phyloP scores from a whole-genome alignment of 768 basidiomycete genomes.

The Omphalotus guepiniiformis region DNA sequence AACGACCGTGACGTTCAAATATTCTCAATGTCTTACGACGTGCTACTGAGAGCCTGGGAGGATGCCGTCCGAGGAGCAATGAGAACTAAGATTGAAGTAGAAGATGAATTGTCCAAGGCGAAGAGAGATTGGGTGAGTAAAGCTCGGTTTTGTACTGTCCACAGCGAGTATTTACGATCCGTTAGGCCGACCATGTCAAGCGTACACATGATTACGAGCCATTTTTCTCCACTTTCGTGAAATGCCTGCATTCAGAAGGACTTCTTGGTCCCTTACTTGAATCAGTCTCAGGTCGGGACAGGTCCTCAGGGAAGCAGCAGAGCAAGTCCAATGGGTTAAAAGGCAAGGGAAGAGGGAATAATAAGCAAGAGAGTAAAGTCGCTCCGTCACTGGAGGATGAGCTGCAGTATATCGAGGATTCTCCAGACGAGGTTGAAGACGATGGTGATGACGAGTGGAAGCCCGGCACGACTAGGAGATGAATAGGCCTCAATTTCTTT shows the following conservation, averaged over 20 bases:
- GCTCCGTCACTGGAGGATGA: background rate
- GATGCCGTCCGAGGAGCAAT: slow-evolving; percentile 37
- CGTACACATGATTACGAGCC: slow-evolving; percentile 63
- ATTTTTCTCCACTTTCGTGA: slow-evolving; percentile 46
- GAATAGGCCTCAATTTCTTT: too few relatives aligned
- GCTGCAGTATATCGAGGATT: background rate
- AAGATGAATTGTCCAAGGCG: slow-evolving; percentile 48
- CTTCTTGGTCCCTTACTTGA: slow-evolving; percentile 40
- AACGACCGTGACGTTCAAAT: slow-evolving; percentile 41
- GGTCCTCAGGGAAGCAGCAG: background rate
- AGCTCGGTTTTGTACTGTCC: background rate
- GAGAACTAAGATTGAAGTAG: slow-evolving; percentile 34
- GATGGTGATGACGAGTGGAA: background rate
- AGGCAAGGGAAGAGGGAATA: background rate
- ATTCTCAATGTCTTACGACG: slow-evolving; percentile 35
- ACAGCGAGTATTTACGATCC: background rate
- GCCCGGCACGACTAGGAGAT: too few relatives aligned
- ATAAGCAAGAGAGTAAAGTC: background rate
- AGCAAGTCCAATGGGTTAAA: background rate
- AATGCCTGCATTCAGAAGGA: slow-evolving; percentile 40
- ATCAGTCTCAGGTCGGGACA: background rate
- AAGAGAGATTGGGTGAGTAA: slow-evolving; percentile 39
- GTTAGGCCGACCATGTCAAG: slow-evolving; percentile 51
- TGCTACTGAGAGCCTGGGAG: slow-evolving; percentile 42
- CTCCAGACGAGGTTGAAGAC: background rate